Base-by-base conservation (phyloP, 108 stramenopile species). In the Nannochloropsis gaditana region DNA sequence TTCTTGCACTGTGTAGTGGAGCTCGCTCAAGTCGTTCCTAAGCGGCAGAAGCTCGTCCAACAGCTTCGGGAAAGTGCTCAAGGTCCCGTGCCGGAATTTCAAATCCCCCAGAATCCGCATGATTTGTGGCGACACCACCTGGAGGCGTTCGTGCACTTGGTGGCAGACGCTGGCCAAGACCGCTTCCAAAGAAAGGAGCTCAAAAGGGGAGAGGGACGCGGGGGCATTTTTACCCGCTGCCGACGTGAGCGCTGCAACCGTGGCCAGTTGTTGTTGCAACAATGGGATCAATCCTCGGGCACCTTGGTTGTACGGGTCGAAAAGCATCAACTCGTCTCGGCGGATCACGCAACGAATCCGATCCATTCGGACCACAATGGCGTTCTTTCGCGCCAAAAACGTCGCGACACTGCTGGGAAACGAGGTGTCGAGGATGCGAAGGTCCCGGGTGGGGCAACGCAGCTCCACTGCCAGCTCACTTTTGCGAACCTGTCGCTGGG, bases 401-500 rank as follows among this genome's bases (percentile, higher is more conserved):
- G 86, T 79, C 9, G 86, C 83, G 41, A 87, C 80, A 21, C 86
- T 86, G 21, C 84, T 80, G 10, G 87, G 87, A 80, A 88, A 88
- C 11, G 86, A 85, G 17, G 87, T 85, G 44, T 88, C 87, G 42
- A 82, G 86, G 15, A 88, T 44, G 11, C 89, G 85, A 21, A 90
- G 85, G 86, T 90, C 89, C 19, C 89, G 85, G 44, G 88, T 85
- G 11, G 87, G 87, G 47, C 87, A 86, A 19, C 44, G 43, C 9
- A 90, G 85, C 45, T 90, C 87, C 41, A 47, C 43, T n/a, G 89
- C 89, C 31, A 90, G 87, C 85, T 88, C 85, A 31, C 86, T 85
- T 45, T 88, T 85, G 21, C 85, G 84, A 21, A 87, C 85, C 86
- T 90, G 85, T 43, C n/a, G 11, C 84, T 41, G 84, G 6, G 10